phyloP scores from a whole-genome alignment of 768 basidiomycete genomes.

The Daedaleopsis sinensis region DNA sequence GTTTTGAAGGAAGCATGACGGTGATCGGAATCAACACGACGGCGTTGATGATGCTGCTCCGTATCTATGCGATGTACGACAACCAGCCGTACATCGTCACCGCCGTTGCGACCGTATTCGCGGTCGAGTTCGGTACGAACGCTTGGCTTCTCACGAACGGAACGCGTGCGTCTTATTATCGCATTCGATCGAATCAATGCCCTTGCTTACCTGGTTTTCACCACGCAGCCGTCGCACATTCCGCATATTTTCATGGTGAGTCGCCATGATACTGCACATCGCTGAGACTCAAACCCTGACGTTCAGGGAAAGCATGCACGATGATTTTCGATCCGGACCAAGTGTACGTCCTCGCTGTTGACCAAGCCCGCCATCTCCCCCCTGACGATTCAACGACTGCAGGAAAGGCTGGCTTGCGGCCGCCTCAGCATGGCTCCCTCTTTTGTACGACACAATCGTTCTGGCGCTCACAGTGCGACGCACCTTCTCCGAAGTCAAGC shows the following conservation, averaged over 20 bases:
- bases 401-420: constrained; percentile 29
- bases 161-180: constrained; percentile 41
- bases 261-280: neutral
- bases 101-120: constrained; percentile 38
- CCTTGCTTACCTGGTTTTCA: constrained; percentile 1
- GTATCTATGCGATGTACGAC: constrained; percentile 40
- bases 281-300: neutral
- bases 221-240: constrained; percentile 19
- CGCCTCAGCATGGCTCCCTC: constrained; percentile 44
- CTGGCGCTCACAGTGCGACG: constrained; percentile 37
- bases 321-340: constrained; percentile 38
- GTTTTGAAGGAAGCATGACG: constrained; percentile 45
- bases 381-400: neutral
- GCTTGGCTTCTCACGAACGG: constrained; percentile 57
- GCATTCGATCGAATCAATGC: neutral
- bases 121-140: constrained; percentile 50
- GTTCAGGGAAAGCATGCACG: constrained; percentile 38
- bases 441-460: constrained; percentile 42
- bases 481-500: constrained; percentile 28
- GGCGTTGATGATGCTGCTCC: constrained; percentile 61
- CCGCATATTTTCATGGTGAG: constrained; percentile 21
- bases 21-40: constrained; percentile 54
- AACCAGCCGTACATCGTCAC: constrained; percentile 26
- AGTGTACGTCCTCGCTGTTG: neutral
- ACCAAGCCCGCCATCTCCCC: neutral